phyloP scores from a whole-genome alignment of 169 alveolate genomes.

The Pseudocohnilembus persalinus region DNA sequence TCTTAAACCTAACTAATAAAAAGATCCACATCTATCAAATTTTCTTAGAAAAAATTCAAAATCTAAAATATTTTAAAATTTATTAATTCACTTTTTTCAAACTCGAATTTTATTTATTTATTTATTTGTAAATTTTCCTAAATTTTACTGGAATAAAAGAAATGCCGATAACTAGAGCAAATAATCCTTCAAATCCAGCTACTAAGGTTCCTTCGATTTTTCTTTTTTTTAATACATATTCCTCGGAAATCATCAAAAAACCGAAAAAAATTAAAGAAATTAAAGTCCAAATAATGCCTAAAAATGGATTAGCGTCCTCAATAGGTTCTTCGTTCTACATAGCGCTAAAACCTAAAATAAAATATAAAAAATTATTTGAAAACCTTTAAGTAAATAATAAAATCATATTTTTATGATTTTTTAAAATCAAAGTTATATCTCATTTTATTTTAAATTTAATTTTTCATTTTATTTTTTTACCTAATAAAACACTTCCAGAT shows the following conservation, averaged over 20 bases:
- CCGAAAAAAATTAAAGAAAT: background rate
- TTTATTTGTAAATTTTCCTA: too few relatives aligned
- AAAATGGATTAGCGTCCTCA: background rate
- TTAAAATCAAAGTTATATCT: too few relatives aligned
- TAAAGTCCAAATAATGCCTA: background rate
- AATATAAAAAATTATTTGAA: too few relatives aligned
- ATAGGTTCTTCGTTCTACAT: background rate
- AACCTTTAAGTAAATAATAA: too few relatives aligned
- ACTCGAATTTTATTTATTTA: too few relatives aligned
- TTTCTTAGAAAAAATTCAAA: too few relatives aligned
- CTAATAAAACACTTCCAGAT: background rate
- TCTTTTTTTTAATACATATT: too few relatives aligned
- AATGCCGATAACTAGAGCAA: background rate
- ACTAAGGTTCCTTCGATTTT: background rate
- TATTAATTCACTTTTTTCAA: too few relatives aligned
- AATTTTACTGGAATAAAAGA: background rate
- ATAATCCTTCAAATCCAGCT: background rate
- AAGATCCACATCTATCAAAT: background rate
- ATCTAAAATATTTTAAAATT: background rate
- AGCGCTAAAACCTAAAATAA: background rate
- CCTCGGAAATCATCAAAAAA: background rate
- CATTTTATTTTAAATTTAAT: too few relatives aligned
- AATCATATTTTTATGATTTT: too few relatives aligned
- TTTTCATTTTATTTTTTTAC: too few relatives aligned
- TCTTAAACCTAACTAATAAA: too few relatives aligned